Percentiles rank a stretch among this genome's conserved stretches.
phyloP scores from a whole-genome alignment of 1,139 yeast genomes.

The Blastobotrys persicus region DNA sequence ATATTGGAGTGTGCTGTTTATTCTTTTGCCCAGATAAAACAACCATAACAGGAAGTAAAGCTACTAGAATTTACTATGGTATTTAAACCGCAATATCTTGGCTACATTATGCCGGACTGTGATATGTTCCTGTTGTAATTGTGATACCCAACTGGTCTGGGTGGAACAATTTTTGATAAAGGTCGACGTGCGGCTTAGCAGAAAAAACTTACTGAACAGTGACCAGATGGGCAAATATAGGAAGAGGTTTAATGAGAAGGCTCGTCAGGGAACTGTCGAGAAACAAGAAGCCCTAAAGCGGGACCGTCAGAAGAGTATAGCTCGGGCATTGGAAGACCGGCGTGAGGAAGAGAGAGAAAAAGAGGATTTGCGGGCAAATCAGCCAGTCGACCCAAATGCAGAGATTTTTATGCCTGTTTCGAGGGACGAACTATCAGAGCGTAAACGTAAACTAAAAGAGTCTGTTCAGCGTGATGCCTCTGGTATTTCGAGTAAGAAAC shows the following conservation, averaged over 20 bases:
- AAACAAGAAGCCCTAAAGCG: conserved; percentile 69
- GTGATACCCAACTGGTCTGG: neutral
- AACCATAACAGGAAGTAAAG: too few species aligned
- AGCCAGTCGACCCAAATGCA: conserved; percentile 52
- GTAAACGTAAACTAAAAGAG: conserved; percentile 65
- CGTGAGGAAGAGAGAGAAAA: conserved; percentile 30
- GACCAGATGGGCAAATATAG: conserved; percentile 75
- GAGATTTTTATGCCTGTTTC: conserved; percentile 53
- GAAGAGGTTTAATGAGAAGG: conserved; percentile 79
- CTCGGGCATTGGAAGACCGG: conserved; percentile 45
- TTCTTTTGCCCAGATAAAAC: too few species aligned
- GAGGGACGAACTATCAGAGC: conserved; percentile 55
- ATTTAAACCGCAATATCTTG: too few species aligned
- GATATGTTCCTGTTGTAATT: neutral
- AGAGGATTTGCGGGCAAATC: conserved; percentile 4
- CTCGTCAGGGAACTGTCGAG: conserved; percentile 79
- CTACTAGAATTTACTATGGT: too few species aligned
- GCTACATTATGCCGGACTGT: neutral
- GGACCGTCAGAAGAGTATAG: conserved; percentile 55
- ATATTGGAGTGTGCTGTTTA: too few species aligned
- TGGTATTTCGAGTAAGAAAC: conserved; percentile 69
- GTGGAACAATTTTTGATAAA: neutral
- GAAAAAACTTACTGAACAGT: conserved; percentile 3
- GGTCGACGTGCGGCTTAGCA: conserved; percentile 3
- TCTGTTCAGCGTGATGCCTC: conserved; percentile 59